Evolutionary conservation across 371 early-diverging fungal genomes (phyloP).

Genomic region (Dinochytrium kinnereticum): DNA sequence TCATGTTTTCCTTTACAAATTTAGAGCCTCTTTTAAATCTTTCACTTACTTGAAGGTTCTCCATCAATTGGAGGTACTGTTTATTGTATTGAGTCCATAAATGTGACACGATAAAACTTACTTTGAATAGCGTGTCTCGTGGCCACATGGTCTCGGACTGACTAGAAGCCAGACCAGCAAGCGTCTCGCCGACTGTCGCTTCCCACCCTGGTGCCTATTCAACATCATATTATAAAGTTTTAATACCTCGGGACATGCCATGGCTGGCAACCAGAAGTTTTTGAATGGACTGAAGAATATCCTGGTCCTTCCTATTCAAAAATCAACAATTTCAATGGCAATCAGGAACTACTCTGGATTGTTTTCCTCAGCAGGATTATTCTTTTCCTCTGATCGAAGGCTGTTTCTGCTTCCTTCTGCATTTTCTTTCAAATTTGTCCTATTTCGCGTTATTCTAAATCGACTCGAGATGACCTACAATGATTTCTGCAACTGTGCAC

Average conservation of each 20-base stretch:
- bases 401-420: neutral
- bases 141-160: slow-evolving; percentile 42
- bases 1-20: slow-evolving; percentile 37
- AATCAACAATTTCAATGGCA: too few species aligned
- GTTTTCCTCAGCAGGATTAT: neutral
- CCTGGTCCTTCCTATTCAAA: slow-evolving; percentile 7
- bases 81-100: neutral
- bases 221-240: neutral
- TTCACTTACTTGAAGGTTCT: slow-evolving; percentile 26
- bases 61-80: slow-evolving; percentile 37
- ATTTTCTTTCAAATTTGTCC: slow-evolving; percentile 29
- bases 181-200: slow-evolving; percentile 40
- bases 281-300: slow-evolving; percentile 33
- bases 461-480: neutral
- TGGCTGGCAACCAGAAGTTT: slow-evolving; percentile 34
- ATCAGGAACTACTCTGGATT: neutral
- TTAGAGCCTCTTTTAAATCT: too few species aligned
- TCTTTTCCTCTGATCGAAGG: neutral
- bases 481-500: slow-evolving; percentile 37
- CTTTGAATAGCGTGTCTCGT: slow-evolving; percentile 35
- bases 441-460: neutral
- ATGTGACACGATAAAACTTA: neutral
- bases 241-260: slow-evolving; percentile 39
- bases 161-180: slow-evolving; percentile 28
- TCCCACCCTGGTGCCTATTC: slow-evolving; percentile 37